Conservation (phyloP, 345 rosid species). For the Lepidium sativum region DNA sequence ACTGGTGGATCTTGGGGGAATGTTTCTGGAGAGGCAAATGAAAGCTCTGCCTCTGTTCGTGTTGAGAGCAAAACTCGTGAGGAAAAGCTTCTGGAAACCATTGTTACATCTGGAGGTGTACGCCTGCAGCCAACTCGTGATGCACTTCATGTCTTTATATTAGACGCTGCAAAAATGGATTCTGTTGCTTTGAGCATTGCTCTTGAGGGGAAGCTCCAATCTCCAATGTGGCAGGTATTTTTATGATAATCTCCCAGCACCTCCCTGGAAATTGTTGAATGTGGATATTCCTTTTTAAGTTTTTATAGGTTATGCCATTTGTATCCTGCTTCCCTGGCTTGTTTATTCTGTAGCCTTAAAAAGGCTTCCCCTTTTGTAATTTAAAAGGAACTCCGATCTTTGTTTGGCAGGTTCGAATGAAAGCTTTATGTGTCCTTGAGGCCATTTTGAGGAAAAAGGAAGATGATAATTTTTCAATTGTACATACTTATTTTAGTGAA, state of each 20-base stretch:
- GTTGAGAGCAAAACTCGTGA: slow-evolving; percentile 66
- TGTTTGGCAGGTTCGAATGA: slow-evolving; percentile 73
- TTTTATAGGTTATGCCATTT: not conserved
- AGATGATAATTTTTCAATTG: slow-evolving; percentile 49
- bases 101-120: slow-evolving; percentile 91
- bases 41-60: slow-evolving; percentile 42
- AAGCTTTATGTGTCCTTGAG: slow-evolving; percentile 87
- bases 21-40: slow-evolving; percentile 37
- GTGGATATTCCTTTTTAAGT: not conserved
- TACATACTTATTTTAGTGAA: slow-evolving; percentile 66
- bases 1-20: slow-evolving; percentile 60
- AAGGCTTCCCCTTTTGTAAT: not conserved
- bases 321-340: not conserved
- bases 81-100: slow-evolving; percentile 80
- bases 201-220: slow-evolving; percentile 77
- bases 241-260: not conserved
- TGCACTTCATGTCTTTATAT: slow-evolving; percentile 70
- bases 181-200: slow-evolving; percentile 64
- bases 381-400: not conserved
- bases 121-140: slow-evolving; percentile 96
- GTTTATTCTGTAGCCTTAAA: not conserved
- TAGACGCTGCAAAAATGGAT: slow-evolving; percentile 84
- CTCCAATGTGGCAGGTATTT: slow-evolving; percentile 88
- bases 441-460: slow-evolving; percentile 78
- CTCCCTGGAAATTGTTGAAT: not conserved